Base-by-base conservation (phyloP, 139 green algal genomes). In the Micractinium conductrix region DNA sequence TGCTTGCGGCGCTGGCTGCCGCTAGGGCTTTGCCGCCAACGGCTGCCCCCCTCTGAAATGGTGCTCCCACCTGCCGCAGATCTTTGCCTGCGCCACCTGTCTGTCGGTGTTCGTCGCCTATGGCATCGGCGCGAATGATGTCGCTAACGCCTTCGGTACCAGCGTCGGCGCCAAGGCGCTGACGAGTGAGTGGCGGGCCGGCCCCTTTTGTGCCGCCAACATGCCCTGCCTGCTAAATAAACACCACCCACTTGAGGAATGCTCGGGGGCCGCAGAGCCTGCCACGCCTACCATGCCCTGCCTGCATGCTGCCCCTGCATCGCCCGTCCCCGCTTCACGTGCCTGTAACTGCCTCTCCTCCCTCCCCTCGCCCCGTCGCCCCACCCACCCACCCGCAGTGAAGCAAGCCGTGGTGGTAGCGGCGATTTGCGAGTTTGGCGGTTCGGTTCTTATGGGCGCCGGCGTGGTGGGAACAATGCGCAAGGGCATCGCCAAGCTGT, bases 401-500 rank as follows among this genome's bases (percentile, higher is more conserved):
- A 73, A 76, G 43, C 84, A 89, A 44, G 87, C 87, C 9, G 9
- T 91, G 2, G 42, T 89, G 8, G 68, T 88, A 17, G 87, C 84
- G 28, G 76, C 80, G n/a, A 70, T 91, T 16, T 87, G 84, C 53
- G 87, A 91, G 79, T 87, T 91, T 70, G 43, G 30, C 24, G 80
- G 87, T 22, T 83, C 87, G 6, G 67, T 89, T 53, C 70, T 91
- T 30, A 81, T 92, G 44, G 89, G 89, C 40, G 63, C 87, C 21
- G 60, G 86, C 26, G 90, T 93, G 30, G 89, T 88, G 9, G 78
- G 84, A 78, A 93, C 89, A 3, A 84, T 94, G 30, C 78, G 79
- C 4, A 70, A 63, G 0, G 81, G 87, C 50, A 87, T 92, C 21
- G 85, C 85, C 45, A 73, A 92, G 40, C 69, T 80, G 9, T n/a